Percentiles rank a stretch among this genome's conserved stretches.
These are phyloP conservation scores for Trichoderma guizhouense DNA, from an alignment of 2,329 filamentous ascomycete genomes.

Conservation along the genomic window DNA sequence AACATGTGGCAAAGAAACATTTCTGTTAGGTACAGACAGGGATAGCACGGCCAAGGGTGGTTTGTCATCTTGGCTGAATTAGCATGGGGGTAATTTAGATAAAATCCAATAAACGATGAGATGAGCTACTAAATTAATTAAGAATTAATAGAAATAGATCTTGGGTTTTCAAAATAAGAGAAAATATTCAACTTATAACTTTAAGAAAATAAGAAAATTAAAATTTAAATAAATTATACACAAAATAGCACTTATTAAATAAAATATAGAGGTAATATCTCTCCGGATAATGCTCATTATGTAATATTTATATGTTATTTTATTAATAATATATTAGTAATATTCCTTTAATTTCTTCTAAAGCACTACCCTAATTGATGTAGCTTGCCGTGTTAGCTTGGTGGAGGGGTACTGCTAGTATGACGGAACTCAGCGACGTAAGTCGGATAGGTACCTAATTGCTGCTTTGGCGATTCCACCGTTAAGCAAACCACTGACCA, in stretches of 20 bases:
- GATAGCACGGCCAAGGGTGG: not conserved
- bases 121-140: not conserved
- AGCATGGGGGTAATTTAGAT: not conserved
- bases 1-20: not conserved
- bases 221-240: not conserved
- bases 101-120: not conserved
- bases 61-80: not conserved
- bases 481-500: not conserved
- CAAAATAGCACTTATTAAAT: not conserved
- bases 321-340: not conserved
- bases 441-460: slow-evolving; percentile 16
- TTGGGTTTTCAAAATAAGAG: not conserved
- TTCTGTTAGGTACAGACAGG: not conserved
- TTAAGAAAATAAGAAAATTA: not conserved
- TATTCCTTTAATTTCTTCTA: not conserved
- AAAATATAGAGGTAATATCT: not conserved
- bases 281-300: not conserved
- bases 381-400: not conserved
- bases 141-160: not conserved
- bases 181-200: not conserved
- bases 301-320: not conserved
- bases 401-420: slow-evolving; percentile 9
- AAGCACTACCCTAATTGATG: not conserved
- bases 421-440: slow-evolving; percentile 12
- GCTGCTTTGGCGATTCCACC: slow-evolving; percentile 1